Conservation (phyloP, 2,329 filamentous ascomycete genomes). For the Penicillium sp. region DNA sequence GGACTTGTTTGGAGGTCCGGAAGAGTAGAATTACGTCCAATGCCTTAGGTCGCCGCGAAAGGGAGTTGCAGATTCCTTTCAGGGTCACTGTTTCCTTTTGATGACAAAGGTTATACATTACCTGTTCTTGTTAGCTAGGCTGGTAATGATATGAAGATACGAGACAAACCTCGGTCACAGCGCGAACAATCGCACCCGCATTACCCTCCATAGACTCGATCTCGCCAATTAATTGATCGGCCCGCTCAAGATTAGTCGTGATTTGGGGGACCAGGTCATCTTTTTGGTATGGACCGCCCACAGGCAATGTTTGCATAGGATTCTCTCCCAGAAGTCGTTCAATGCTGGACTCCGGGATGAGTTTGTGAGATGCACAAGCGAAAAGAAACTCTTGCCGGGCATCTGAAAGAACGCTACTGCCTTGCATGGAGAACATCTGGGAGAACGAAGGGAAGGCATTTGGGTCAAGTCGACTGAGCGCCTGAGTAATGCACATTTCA, state of each 20-base stretch:
- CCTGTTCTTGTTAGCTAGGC: constrained; percentile 25
- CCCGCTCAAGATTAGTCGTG: constrained; percentile 72
- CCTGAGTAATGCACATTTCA: constrained; percentile 68
- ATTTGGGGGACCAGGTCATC: constrained; percentile 80
- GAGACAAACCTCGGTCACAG: constrained; percentile 68
- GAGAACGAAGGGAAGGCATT: constrained; percentile 68
- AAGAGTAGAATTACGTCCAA: constrained; percentile 66
- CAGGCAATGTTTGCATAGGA: constrained; percentile 76
- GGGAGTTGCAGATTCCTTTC: constrained; percentile 62
- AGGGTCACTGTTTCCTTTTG: constrained; percentile 67
- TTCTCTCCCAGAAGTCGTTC: constrained; percentile 82
- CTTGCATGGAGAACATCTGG: constrained; percentile 65
- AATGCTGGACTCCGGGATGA: constrained; percentile 79
- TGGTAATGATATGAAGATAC: no score
- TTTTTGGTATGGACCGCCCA: constrained; percentile 74
- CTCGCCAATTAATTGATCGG: constrained; percentile 77
- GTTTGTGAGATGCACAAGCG: constrained; percentile 81
- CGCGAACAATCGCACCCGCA: constrained; percentile 80
- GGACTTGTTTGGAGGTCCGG: constrained; percentile 58
- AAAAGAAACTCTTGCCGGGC: constrained; percentile 85
- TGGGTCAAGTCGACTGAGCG: constrained; percentile 65
- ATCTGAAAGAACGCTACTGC: constrained; percentile 63
- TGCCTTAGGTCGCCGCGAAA: constrained; percentile 59
- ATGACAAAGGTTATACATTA: constrained; percentile 61
- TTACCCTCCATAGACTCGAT: constrained; percentile 92